Conservation (phyloP, 257 asterid genomes). For the Apocynum venetum region DNA sequence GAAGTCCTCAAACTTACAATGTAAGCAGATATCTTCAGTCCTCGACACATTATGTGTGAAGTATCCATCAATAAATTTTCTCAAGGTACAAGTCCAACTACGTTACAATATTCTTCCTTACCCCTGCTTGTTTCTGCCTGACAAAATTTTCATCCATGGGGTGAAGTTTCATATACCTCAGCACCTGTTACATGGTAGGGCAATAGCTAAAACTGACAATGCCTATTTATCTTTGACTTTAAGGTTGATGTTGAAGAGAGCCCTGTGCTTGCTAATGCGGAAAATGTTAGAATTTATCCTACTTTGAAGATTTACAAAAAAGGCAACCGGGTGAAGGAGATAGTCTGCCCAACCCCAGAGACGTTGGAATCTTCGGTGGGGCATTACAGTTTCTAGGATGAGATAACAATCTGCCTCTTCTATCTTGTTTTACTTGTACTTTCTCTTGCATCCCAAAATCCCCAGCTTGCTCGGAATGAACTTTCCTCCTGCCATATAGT, state of each 20-base stretch:
- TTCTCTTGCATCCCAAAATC: conserved; percentile 21
- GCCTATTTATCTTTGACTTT: conserved; percentile 5
- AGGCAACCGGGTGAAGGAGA: conserved; percentile 66
- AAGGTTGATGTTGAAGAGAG: conserved; percentile 80
- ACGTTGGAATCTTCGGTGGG: conserved; percentile 78
- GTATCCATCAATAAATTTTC: conserved; percentile 69
- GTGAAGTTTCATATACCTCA: neutral
- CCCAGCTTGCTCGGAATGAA: conserved; percentile 14
- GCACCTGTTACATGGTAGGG: neutral
- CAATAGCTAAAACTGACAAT: neutral
- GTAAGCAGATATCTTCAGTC: conserved; percentile 62
- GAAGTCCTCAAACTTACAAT: conserved; percentile 39
- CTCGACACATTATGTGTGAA: conserved; percentile 59
- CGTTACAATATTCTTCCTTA: neutral
- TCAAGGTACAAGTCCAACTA: conserved; percentile 47
- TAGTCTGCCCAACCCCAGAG: conserved; percentile 76
- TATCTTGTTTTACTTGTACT: conserved; percentile 13
- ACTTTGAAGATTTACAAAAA: conserved; percentile 73
- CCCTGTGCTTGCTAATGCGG: conserved; percentile 50
- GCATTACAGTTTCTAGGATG: conserved; percentile 55
- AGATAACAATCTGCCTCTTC: conserved; percentile 13
- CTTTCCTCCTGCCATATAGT: conserved; percentile 22
- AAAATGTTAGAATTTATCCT: conserved; percentile 68
- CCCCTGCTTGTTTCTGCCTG: neutral
- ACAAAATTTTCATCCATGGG: neutral